phyloP scores from a whole-genome alignment of 768 basidiomycete genomes.

The Mycena galopus region DNA sequence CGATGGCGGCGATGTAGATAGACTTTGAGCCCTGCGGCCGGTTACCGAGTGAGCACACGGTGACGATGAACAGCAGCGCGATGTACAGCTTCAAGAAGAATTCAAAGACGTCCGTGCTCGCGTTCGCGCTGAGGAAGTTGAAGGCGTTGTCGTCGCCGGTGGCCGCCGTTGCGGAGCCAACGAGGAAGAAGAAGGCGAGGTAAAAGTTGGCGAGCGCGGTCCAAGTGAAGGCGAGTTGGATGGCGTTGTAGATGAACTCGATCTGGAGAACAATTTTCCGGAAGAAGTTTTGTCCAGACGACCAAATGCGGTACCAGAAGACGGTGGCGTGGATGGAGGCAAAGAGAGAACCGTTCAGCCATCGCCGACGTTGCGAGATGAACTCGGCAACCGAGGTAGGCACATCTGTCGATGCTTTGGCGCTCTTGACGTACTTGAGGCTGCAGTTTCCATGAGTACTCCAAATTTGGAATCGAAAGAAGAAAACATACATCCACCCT shows the following conservation, averaged over 20 bases:
- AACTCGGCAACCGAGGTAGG: slow-evolving; percentile 93
- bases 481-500: slow-evolving; percentile 80
- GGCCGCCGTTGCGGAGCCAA: slow-evolving; percentile 80
- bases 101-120: slow-evolving; percentile 80
- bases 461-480: slow-evolving; percentile 14
- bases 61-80: slow-evolving; percentile 82
- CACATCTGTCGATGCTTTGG: slow-evolving; percentile 96
- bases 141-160: slow-evolving; percentile 79
- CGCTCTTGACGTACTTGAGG: slow-evolving; percentile 91
- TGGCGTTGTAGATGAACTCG: slow-evolving; percentile 92
- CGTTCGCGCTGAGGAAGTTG: slow-evolving; percentile 80
- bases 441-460: slow-evolving; percentile 18
- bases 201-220: slow-evolving; percentile 95
- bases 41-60: slow-evolving; percentile 92
- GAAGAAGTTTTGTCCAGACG: slow-evolving; percentile 90
- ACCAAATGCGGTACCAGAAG: slow-evolving; percentile 90
- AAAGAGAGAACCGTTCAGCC: slow-evolving; percentile 92
- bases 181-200: slow-evolving; percentile 93
- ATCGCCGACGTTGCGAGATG: slow-evolving; percentile 93
- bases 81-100: slow-evolving; percentile 88
- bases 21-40: slow-evolving; percentile 93
- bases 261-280: slow-evolving; percentile 84
- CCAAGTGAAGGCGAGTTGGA: slow-evolving; percentile 95
- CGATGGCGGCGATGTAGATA: slow-evolving; percentile 82
- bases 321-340: slow-evolving; percentile 94